phyloP scores from a whole-genome alignment of 805 yeast species.

The Candida xyloterini region DNA sequence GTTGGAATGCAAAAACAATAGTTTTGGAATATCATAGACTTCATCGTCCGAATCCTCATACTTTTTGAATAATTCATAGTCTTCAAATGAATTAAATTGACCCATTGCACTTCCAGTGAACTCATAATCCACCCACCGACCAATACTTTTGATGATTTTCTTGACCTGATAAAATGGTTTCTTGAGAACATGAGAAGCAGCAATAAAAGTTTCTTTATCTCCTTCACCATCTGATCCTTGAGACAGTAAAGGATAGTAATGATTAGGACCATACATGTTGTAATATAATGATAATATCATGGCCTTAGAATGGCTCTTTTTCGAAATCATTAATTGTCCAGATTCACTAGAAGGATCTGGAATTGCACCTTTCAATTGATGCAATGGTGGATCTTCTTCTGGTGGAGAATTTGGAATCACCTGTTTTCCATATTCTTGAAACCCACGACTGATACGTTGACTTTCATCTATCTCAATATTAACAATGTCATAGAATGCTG shows the following conservation, averaged over 20 bases:
- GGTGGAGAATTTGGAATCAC: slow-evolving; percentile 30
- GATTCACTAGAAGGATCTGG: slow-evolving; percentile 66
- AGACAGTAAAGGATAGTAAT: slow-evolving; percentile 52
- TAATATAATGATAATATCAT: slow-evolving; percentile 56
- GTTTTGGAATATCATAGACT: slow-evolving; percentile 29
- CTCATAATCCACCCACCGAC: slow-evolving; percentile 41
- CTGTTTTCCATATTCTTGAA: slow-evolving; percentile 34
- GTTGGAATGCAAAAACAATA: slow-evolving; percentile 62
- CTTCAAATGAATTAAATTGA: slow-evolving; percentile 68
- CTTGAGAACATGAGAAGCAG: slow-evolving; percentile 54
- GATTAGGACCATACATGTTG: slow-evolving; percentile 56
- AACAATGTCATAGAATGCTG: slow-evolving; percentile 46
- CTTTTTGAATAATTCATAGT: slow-evolving; percentile 37
- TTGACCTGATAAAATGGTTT: slow-evolving; percentile 62
- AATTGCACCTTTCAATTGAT: slow-evolving; percentile 57
- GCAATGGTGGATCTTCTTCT: slow-evolving; percentile 42
- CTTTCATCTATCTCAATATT: slow-evolving; percentile 41
- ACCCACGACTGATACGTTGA: slow-evolving; percentile 39
- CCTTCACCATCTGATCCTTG: slow-evolving; percentile 51
- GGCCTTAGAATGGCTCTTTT: slow-evolving; percentile 50
- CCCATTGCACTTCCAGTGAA: slow-evolving; percentile 76
- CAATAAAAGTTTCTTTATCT: slow-evolving; percentile 61
- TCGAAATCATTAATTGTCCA: slow-evolving; percentile 60
- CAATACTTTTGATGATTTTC: slow-evolving; percentile 52
- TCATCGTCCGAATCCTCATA: slow-evolving; percentile 21